Percentiles rank a stretch among this genome's conserved stretches.
Evolutionary conservation across 2,329 filamentous ascomycete genomes (phyloP).

Genomic region (Ceratocystis cacaofunesta): DNA sequence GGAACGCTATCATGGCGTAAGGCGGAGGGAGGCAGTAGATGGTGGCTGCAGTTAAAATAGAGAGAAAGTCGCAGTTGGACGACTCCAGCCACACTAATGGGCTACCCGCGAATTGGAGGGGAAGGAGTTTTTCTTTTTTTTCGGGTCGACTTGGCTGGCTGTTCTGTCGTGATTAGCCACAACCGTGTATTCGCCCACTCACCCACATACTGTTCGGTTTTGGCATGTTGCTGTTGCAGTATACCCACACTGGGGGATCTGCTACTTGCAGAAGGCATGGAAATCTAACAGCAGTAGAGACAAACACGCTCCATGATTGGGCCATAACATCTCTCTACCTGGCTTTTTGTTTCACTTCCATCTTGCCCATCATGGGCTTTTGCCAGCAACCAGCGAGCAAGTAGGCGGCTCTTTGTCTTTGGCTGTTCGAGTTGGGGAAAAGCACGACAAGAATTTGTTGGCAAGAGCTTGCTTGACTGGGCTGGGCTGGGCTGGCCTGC

Average conservation of each 20-base stretch:
- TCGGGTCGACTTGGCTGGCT: background rate
- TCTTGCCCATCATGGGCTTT: background rate
- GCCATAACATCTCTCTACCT: background rate
- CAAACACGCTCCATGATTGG: background rate
- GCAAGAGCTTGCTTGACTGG: background rate
- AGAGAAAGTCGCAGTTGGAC: background rate
- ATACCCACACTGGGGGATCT: background rate
- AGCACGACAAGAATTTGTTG: background rate
- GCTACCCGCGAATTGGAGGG: too few relatives aligned
- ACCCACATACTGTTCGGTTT: background rate
- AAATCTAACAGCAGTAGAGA: background rate
- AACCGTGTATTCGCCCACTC: background rate
- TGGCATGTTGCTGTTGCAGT: conserved; percentile 1
- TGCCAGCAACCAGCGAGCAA: background rate
- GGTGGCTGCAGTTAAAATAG: background rate
- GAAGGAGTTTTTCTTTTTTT: background rate
- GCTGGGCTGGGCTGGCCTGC: background rate
- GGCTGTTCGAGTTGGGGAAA: background rate
- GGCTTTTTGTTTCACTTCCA: background rate
- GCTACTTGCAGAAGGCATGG: background rate
- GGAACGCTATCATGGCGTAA: background rate
- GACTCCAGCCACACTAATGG: too few relatives aligned
- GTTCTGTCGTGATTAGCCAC: background rate
- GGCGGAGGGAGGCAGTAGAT: background rate
- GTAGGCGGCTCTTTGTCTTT: background rate